A percentile compares a stretch with the other conserved stretches of the same genome.
These are phyloP conservation scores for Arabis hirsuta DNA, from an alignment of 345 rosid species.

Conservation along the genomic window DNA sequence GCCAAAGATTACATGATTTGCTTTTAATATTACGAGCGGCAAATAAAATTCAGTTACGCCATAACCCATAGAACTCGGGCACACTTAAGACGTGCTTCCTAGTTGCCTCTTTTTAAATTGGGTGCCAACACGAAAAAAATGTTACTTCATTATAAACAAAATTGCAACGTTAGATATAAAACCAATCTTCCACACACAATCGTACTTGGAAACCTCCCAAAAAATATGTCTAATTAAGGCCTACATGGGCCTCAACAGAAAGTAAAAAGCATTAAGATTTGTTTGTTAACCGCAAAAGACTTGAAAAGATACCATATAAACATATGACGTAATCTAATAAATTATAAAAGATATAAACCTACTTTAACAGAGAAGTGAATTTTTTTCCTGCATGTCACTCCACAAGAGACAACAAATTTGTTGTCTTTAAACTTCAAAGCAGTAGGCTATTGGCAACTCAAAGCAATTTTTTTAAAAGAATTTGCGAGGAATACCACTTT, in stretches of 20 bases:
- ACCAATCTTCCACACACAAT: not conserved
- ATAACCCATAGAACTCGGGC: slow-evolving; percentile 12
- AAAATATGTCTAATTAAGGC: not conserved
- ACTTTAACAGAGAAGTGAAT: no score
- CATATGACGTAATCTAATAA: no score
- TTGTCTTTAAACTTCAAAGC: no score
- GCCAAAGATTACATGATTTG: slow-evolving; percentile 1
- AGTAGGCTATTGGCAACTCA: no score
- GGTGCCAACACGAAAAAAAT: not conserved
- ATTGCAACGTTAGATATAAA: not conserved
- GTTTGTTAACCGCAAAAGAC: not conserved
- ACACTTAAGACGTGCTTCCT: slow-evolving; percentile 13
- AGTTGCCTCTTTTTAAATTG: not conserved
- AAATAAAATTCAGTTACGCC: not conserved
- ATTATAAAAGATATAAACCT: no score
- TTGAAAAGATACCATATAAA: no score
- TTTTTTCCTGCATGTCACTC: no score
- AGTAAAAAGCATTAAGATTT: not conserved
- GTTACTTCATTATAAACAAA: not conserved
- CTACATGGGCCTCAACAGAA: slow-evolving; percentile 3
- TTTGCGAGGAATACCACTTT: no score
- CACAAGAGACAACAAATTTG: no score
- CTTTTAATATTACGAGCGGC: not conserved
- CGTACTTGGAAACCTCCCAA: not conserved
- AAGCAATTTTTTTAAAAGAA: no score